Evolutionary conservation across 768 basidiomycete species (phyloP).

Genomic region (Auricularia sp.): DNA sequence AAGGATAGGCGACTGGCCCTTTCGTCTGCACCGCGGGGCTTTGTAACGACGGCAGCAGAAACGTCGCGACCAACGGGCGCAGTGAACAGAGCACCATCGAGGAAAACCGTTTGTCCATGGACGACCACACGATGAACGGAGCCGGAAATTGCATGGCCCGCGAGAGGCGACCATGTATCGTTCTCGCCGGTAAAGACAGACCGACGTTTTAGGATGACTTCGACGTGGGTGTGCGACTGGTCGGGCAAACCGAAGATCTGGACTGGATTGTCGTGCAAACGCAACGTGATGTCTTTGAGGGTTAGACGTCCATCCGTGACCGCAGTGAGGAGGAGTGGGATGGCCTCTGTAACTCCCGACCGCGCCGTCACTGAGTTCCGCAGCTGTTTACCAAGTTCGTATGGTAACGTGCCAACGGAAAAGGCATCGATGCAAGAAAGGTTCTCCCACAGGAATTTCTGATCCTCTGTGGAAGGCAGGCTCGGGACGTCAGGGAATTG

Average conservation of each 20-base stretch:
- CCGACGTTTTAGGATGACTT: conserved; percentile 80
- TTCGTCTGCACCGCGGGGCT: conserved; percentile 21
- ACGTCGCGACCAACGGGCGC: conserved; percentile 59
- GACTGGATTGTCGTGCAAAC: conserved; percentile 85
- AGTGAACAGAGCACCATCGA: conserved; percentile 69
- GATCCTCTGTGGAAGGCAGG: conserved; percentile 68
- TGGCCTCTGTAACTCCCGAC: conserved; percentile 78
- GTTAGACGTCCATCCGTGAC: conserved; percentile 71
- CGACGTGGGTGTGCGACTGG: conserved; percentile 76
- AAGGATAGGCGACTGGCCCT: conserved; percentile 6
- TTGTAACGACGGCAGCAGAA: conserved; percentile 43
- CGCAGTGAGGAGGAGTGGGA: conserved; percentile 81
- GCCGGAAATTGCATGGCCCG: conserved; percentile 50
- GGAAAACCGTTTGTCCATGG: conserved; percentile 77
- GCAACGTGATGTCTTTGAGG: conserved; percentile 68
- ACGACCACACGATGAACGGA: conserved; percentile 84
- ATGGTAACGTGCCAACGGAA: conserved; percentile 80
- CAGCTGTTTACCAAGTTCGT: conserved; percentile 55
- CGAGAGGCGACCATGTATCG: conserved; percentile 75
- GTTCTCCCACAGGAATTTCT: conserved; percentile 77
- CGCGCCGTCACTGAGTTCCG: conserved; percentile 50
- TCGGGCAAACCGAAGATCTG: conserved; percentile 87
- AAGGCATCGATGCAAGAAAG: conserved; percentile 80
- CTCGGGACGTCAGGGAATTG: conserved; percentile 54
- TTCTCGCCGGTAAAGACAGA: conserved; percentile 41